phyloP scores from a whole-genome alignment of 306 rosid genomes.

The Carpinus fangiana region DNA sequence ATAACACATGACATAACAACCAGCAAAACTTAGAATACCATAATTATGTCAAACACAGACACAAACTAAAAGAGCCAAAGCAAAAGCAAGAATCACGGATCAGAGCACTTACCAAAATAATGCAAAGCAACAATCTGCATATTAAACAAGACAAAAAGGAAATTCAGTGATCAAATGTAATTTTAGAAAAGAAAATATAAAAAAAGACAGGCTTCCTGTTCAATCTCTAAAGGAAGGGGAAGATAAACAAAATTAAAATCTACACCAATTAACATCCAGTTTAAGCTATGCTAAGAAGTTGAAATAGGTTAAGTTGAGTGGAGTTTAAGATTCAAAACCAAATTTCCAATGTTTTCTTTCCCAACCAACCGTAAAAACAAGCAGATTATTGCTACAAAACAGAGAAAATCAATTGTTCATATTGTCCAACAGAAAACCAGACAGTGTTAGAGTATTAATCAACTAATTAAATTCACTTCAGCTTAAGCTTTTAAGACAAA shows the following conservation, averaged over 20 bases:
- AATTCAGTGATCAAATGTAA: background rate
- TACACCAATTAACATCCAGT: background rate
- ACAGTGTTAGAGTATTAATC: no score
- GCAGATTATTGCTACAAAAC: no score
- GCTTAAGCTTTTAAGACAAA: no score
- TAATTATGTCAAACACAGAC: background rate
- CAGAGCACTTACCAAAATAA: slow-evolving; percentile 57
- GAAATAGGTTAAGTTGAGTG: background rate
- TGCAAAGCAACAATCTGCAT: slow-evolving; percentile 81
- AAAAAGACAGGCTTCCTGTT: background rate
- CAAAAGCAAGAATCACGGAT: slow-evolving; percentile 5
- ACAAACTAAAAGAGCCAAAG: background rate
- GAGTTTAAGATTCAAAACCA: background rate
- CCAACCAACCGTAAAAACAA: no score
- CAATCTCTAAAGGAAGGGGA: background rate
- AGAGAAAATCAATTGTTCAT: no score
- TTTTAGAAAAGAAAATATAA: background rate
- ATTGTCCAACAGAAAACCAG: no score
- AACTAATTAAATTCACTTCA: no score
- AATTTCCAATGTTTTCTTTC: background rate
- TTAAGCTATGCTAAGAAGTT: background rate
- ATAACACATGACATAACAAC: background rate
- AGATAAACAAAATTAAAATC: background rate
- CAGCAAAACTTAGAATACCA: background rate
- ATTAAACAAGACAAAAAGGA: background rate